Base-by-base conservation (phyloP, 768 basidiomycete species). In the Leccinum aurantiacum region DNA sequence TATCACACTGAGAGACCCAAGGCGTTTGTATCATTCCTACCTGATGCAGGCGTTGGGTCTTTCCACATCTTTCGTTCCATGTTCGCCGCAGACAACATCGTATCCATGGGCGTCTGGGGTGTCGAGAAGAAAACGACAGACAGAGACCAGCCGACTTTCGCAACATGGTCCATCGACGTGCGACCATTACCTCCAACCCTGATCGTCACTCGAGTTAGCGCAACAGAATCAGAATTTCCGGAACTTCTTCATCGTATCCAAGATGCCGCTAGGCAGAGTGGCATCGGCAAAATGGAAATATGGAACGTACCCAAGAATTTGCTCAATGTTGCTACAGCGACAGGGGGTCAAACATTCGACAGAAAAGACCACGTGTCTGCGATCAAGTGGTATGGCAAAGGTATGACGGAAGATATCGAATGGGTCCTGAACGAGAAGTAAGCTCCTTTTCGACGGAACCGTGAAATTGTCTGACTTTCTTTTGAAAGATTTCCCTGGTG, bases 341-440 rank as follows among this genome's bases (percentile, higher is more conserved):
- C 74, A 4, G 75, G 77, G 6, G 79, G 76, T 0, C 63, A 49
- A 46, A 77, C 70, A 0, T 54, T 66, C 49, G 65, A 72, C 46
- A 72, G 82, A 47, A 64, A 68, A 6, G 77, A 76, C 25, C 77
- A 80, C 63, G 58, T 84, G 9, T 70, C 80, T 4, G 66, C 77
- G 3, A 74, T 83, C 59, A 81, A 78, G 54, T 84, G 82, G 80
- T 85, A 85, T 69, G 80, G 80, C 37, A 24, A 57, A 15, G 78
- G 76, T 58, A 27, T 63, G 2, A 66, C 69, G 7, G 60, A 56
- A 8, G 67, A 74, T 25, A 64, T 83, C 15, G 68, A 72, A 11
- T 85, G 83, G 83, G 49, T 74, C 35, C 75, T 77, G 53, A 84
- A 84, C 49, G 83, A 85, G 64, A 80, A 76, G 82, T 80, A 24